A percentile compares a stretch with the other conserved stretches of the same genome.
These are phyloP conservation scores for Populus pruinosa DNA, from an alignment of 345 rosid species.

Conservation along the genomic window DNA sequence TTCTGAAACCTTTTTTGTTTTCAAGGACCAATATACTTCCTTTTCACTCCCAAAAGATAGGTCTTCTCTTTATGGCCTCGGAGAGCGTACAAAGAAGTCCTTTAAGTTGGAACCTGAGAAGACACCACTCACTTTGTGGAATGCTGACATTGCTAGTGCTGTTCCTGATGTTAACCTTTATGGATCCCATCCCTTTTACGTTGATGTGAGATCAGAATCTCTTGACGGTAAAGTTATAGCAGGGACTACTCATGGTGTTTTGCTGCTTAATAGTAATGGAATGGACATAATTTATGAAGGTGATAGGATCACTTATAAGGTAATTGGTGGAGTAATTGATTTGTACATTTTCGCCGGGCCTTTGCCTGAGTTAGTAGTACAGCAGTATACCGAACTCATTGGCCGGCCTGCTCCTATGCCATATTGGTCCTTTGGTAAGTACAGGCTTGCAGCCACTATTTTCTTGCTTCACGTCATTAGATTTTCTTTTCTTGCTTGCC, in stretches of 20 bases:
- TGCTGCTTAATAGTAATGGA: background rate
- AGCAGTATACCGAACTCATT: background rate
- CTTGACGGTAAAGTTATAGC: conserved; percentile 17
- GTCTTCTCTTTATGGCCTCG: conserved; percentile 62
- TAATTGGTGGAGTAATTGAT: background rate
- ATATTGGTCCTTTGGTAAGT: background rate
- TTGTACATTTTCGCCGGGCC: background rate
- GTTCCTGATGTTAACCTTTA: conserved; percentile 51
- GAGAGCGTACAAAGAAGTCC: conserved; percentile 65
- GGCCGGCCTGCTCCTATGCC: conserved; percentile 2
- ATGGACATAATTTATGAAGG: background rate
- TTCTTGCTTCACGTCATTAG: too few species aligned
- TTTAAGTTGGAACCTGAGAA: conserved; percentile 38
- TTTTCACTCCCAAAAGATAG: conserved; percentile 48
- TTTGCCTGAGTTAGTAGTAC: background rate
- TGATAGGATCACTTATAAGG: background rate
- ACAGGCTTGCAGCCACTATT: too few species aligned
- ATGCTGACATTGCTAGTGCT: conserved; percentile 40
- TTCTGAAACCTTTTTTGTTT: conserved; percentile 39
- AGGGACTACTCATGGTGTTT: background rate
- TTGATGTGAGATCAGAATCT: conserved; percentile 48
- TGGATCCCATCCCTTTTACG: conserved; percentile 76
- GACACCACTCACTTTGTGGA: conserved; percentile 50
- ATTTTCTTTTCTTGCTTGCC: too few species aligned
- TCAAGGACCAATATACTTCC: conserved; percentile 71